phyloP scores from a whole-genome alignment of 129 eudicot species.

The Flaveria trinervia region DNA sequence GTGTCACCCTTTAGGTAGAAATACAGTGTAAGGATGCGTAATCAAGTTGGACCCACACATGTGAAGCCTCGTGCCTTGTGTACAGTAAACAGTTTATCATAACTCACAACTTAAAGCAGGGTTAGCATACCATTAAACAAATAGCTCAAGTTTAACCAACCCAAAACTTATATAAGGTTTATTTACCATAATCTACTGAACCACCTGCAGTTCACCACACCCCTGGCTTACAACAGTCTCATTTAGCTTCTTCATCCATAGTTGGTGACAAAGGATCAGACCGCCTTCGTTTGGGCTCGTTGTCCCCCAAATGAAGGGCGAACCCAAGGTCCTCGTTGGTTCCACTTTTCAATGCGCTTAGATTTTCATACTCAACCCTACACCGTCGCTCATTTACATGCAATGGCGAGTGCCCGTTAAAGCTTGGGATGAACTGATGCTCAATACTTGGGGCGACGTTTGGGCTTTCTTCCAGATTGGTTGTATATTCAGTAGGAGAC shows the following conservation, averaged over 20 bases:
- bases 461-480: constrained; percentile 52
- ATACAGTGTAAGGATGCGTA: too few relatives aligned
- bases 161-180: constrained; percentile 12
- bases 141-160: constrained; percentile 6
- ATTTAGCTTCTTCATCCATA: constrained; percentile 47
- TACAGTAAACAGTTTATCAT: neutral
- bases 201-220: neutral
- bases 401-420: constrained; percentile 46
- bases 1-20: too few relatives aligned
- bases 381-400: constrained; percentile 50
- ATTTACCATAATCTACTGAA: constrained; percentile 20
- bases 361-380: constrained; percentile 59
- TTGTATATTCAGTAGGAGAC: constrained; percentile 59
- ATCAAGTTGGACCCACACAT: too few relatives aligned
- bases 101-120: neutral
- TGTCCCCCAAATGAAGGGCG: constrained; percentile 82
- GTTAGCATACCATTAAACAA: constrained; percentile 17
- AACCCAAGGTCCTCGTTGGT: constrained; percentile 71
- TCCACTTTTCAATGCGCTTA: constrained; percentile 65
- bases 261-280: constrained; percentile 56
- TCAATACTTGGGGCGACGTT: constrained; percentile 63
- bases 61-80: too few relatives aligned
- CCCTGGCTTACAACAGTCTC: constrained; percentile 22
- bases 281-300: constrained; percentile 90
- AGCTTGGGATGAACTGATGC: constrained; percentile 90